Percentiles rank a stretch among this genome's conserved stretches.
These are phyloP conservation scores for Phytophthora cactorum DNA, from an alignment of 352 stramenopile species.

Conservation along the genomic window DNA sequence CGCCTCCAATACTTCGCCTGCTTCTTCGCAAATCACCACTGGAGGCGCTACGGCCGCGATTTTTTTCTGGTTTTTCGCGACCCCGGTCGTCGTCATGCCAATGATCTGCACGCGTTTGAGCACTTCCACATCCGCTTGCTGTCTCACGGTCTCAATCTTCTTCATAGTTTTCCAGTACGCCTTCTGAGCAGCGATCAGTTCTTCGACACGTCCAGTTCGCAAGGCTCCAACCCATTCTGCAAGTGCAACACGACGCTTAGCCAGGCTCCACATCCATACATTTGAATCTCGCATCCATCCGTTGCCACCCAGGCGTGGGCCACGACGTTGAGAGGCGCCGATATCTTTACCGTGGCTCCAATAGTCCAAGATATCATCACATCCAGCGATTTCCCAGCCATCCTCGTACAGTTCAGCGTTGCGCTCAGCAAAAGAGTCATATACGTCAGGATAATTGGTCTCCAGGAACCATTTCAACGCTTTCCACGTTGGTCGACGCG, in stretches of 20 bases:
- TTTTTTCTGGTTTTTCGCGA: conserved; percentile 74
- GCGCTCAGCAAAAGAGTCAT: conserved; percentile 38
- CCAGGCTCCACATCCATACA: conserved; percentile 41
- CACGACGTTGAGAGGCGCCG: conserved; percentile 6
- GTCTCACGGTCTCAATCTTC: conserved; percentile 39
- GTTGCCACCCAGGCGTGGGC: conserved; percentile 3
- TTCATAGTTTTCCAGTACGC: conserved; percentile 34
- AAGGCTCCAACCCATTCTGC: conserved; percentile 31
- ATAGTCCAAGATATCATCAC: conserved; percentile 41
- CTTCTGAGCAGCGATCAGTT: conserved; percentile 40
- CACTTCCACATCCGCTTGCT: conserved; percentile 37
- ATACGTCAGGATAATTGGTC: conserved; percentile 34
- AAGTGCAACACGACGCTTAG: conserved; percentile 32
- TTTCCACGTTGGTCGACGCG: conserved; percentile 36
- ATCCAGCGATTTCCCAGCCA: conserved; percentile 44
- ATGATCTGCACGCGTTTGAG: conserved; percentile 61
- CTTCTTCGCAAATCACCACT: conserved; percentile 90
- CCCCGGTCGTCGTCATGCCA: conserved; percentile 84
- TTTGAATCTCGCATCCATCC: conserved; percentile 30
- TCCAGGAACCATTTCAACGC: conserved; percentile 42
- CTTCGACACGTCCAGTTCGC: conserved; percentile 20
- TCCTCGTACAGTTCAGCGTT: conserved; percentile 30
- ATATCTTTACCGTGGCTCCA: conserved; percentile 46
- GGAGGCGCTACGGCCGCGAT: conserved; percentile 58
- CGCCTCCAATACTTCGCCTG: conserved; percentile 86